Conservation (phyloP, 345 rosid species). For the Eucalyptus dawsonii region DNA sequence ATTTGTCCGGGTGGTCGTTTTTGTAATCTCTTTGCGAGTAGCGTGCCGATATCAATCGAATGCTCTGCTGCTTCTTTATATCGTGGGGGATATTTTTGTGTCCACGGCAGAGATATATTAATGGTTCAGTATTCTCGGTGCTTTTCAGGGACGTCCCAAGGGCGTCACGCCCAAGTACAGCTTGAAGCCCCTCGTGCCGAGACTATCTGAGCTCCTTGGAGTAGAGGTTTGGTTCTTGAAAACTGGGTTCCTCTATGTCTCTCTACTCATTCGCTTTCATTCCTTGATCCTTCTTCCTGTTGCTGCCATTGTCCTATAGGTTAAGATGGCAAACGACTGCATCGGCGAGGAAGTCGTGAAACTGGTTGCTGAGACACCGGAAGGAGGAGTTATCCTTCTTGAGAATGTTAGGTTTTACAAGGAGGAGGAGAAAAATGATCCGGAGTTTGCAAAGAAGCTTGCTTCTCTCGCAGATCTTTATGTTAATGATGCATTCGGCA, state of each 20-base stretch:
- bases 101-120: neutral
- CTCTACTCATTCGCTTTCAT: neutral
- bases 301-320: slow-evolving; percentile 17
- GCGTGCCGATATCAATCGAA: neutral
- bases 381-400: slow-evolving; percentile 76
- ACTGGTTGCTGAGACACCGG: slow-evolving; percentile 49
- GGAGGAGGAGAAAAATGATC: slow-evolving; percentile 96
- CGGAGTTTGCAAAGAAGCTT: slow-evolving; percentile 89
- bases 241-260: neutral
- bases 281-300: neutral
- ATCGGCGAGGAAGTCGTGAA: slow-evolving; percentile 72
- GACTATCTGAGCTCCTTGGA: slow-evolving; percentile 83
- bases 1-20: neutral
- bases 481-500: slow-evolving; percentile 91
- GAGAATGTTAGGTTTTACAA: slow-evolving; percentile 89
- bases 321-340: slow-evolving; percentile 76
- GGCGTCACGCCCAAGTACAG: slow-evolving; percentile 94
- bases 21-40: neutral
- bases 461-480: slow-evolving; percentile 80
- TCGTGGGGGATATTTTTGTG: neutral
- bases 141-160: slow-evolving; percentile 87
- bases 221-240: slow-evolving; percentile 31
- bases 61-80: neutral
- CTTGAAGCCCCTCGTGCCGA: slow-evolving; percentile 87
- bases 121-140: neutral